These are phyloP conservation scores for Kuraishia capsulata DNA, from an alignment of 805 yeast genomes.

Conservation along the genomic window DNA sequence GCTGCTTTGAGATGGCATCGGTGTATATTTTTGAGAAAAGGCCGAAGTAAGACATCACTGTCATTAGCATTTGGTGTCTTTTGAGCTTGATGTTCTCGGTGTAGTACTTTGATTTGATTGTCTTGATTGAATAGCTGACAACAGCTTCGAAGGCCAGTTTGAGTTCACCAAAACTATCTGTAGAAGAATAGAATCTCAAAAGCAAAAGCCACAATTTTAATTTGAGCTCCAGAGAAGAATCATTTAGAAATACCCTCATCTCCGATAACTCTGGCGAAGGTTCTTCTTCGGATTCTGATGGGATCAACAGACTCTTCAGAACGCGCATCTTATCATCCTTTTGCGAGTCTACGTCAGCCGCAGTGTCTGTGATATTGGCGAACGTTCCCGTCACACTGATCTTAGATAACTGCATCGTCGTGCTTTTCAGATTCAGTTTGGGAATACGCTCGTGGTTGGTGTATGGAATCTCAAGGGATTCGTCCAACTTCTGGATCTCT, in stretches of 20 bases:
- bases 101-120: constrained; percentile 19
- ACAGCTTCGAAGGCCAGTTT: constrained; percentile 43
- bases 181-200: constrained; percentile 40
- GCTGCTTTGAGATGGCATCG: constrained; percentile 12
- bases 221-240: constrained; percentile 57
- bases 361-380: constrained; percentile 34
- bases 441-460: constrained; percentile 58
- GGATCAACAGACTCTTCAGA: constrained; percentile 38
- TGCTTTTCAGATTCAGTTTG: constrained; percentile 35
- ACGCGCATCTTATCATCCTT: constrained; percentile 20
- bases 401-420: constrained; percentile 59
- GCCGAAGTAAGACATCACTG: constrained; percentile 41
- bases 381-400: constrained; percentile 61
- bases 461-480: constrained; percentile 27
- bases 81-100: constrained; percentile 15
- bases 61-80: constrained; percentile 34
- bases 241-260: constrained; percentile 49
- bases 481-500: constrained; percentile 7
- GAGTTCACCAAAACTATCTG: constrained; percentile 23
- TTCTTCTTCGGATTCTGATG: constrained; percentile 6
- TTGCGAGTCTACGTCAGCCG: constrained; percentile 13
- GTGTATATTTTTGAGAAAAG: not conserved
- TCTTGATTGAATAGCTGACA: constrained; percentile 32
- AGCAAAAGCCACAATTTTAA: constrained; percentile 71
- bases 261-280: constrained; percentile 24